Evolutionary conservation across 1,139 yeast genomes (phyloP).

Genomic region (Ogataea hybrid): DNA sequence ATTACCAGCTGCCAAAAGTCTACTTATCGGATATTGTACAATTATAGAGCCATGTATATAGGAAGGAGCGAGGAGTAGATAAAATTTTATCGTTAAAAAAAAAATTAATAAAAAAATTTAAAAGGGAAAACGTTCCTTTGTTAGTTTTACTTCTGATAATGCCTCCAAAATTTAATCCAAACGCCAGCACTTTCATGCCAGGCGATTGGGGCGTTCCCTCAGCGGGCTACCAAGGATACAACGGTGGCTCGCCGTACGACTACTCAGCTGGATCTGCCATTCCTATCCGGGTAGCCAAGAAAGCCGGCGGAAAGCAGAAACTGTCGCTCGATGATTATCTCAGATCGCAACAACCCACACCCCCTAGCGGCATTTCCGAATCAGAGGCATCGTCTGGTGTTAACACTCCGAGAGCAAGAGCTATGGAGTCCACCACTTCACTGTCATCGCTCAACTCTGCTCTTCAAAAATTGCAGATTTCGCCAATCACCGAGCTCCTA

Average conservation of each 20-base stretch:
- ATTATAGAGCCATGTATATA: constrained; percentile 2
- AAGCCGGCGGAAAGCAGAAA: constrained; percentile 13
- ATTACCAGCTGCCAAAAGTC: constrained; percentile 15
- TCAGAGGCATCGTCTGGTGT: constrained; percentile 29
- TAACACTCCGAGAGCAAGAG: constrained; percentile 27
- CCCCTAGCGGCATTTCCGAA: constrained; percentile 13
- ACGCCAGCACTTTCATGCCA: constrained; percentile 25
- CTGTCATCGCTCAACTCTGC: constrained; percentile 74
- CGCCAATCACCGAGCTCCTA: constrained; percentile 69
- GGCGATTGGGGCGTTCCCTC: constrained; percentile 7
- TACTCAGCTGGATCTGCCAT: not conserved
- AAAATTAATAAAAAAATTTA: not conserved
- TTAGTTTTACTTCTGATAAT: constrained; percentile 11
- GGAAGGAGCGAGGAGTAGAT: constrained; percentile 8
- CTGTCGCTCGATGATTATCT: constrained; percentile 31
- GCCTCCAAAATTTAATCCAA: constrained; percentile 32
- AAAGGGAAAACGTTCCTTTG: constrained; percentile 12
- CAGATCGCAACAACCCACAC: constrained; percentile 19
- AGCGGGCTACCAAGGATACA: constrained; percentile 8
- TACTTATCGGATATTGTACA: constrained; percentile 9
- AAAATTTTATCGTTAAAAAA: constrained; percentile 8
- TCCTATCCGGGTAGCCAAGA: constrained; percentile 4
- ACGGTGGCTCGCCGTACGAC: constrained; percentile 3
- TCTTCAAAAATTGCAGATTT: constrained; percentile 57
- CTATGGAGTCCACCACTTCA: constrained; percentile 41